Conservation (phyloP, 176 grass and related monocot genomes). For the Ensete ventricosum region DNA sequence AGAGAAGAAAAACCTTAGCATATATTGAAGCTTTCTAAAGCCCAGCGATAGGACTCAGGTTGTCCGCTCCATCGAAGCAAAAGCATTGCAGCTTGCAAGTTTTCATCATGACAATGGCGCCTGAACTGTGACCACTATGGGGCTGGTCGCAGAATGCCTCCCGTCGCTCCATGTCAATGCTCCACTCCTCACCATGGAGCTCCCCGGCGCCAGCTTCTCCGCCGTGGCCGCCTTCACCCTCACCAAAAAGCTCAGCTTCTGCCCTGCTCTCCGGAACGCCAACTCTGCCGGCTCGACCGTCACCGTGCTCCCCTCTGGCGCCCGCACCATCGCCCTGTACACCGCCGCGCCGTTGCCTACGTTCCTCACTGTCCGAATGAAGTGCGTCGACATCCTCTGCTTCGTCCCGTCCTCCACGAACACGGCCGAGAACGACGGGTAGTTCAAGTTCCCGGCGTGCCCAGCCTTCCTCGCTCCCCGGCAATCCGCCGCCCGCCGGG, state of each 20-base stretch:
- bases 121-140: constrained; percentile 67
- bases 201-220: constrained; percentile 75
- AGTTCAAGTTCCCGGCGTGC: constrained; percentile 77
- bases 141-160: constrained; percentile 44
- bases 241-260: constrained; percentile 75
- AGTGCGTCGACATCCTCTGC: constrained; percentile 44
- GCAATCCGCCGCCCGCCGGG: constrained; percentile 55
- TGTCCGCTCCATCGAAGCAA: not conserved
- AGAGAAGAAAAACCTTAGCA: not conserved
- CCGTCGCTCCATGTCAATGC: constrained; percentile 63
- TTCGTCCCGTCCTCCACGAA: constrained; percentile 32
- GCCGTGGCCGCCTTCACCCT: constrained; percentile 30
- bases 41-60: not conserved
- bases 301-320: constrained; percentile 58
- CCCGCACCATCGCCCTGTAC: constrained; percentile 35
- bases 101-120: constrained; percentile 35
- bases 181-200: constrained; percentile 64
- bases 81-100: not conserved
- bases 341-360: constrained; percentile 35
- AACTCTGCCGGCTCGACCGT: constrained; percentile 52
- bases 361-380: constrained; percentile 73
- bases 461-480: constrained; percentile 41
- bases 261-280: constrained; percentile 64
- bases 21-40: not conserved
- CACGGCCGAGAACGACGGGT: constrained; percentile 52